phyloP scores from a whole-genome alignment of 2,329 filamentous ascomycete genomes.

The Ampelomyces quisqualis region DNA sequence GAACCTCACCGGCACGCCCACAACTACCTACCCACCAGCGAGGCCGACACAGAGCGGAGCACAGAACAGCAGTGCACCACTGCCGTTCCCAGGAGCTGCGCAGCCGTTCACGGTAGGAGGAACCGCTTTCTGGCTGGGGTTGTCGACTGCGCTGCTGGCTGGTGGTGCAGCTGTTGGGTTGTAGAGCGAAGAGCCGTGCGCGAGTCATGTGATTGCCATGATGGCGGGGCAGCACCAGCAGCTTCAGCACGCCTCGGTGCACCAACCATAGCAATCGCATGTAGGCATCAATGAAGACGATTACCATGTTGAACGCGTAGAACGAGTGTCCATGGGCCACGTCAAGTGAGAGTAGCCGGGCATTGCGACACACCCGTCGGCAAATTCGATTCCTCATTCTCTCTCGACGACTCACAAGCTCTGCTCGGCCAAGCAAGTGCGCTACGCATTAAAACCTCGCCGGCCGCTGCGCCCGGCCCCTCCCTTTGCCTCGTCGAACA shows the following conservation, averaged over 20 bases:
- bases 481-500: conserved; percentile 20
- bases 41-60: conserved; percentile 16
- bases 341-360: too few species aligned
- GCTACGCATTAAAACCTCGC: conserved; percentile 20
- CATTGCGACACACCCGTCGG: too few species aligned
- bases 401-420: conserved; percentile 16
- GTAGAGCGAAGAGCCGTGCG: conserved; percentile 12
- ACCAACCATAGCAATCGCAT: too few species aligned
- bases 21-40: conserved; percentile 22
- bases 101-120: conserved; percentile 9
- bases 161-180: conserved; percentile 24
- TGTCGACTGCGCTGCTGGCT: conserved; percentile 19
- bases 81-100: conserved; percentile 18
- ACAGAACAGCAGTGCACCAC: conserved; percentile 4
- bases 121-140: conserved; percentile 14
- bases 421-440: conserved; percentile 16
- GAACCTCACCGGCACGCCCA: conserved; percentile 27
- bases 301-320: too few species aligned
- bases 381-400: too few species aligned
- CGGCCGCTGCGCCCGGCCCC: conserved; percentile 18
- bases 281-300: too few species aligned
- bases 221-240: too few species aligned
- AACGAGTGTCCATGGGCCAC: too few species aligned
- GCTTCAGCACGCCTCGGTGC: too few species aligned
- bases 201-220: conserved; percentile 33